Evolutionary conservation across 83 land plant species (phyloP).

Genomic region (Picea engelmannii): DNA sequence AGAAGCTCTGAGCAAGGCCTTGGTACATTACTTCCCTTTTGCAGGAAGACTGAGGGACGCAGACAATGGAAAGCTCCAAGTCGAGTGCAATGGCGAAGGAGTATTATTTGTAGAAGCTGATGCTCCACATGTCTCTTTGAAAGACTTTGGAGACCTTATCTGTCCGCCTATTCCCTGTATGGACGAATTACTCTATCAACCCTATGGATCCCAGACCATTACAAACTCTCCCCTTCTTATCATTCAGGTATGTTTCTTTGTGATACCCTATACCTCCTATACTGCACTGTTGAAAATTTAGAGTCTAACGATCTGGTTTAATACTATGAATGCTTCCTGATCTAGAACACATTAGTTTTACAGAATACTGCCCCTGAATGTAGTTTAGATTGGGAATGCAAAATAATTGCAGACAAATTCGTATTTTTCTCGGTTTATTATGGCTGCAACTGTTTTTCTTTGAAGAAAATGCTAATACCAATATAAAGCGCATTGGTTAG

Average conservation of each 20-base stretch:
- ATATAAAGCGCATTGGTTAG: no score
- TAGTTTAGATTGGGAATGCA: no score
- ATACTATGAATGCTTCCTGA: no score
- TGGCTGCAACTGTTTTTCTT: no score
- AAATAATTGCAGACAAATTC: no score
- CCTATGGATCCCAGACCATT: background rate
- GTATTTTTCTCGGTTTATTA: no score
- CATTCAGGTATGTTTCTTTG: background rate
- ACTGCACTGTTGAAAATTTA: no score
- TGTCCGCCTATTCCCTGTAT: background rate
- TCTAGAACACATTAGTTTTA: no score
- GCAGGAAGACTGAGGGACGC: slow-evolving; percentile 85
- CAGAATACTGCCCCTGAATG: no score
- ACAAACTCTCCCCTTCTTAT: background rate
- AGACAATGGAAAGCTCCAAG: slow-evolving; percentile 68
- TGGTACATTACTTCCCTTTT: slow-evolving; percentile 75
- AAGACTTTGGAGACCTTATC: slow-evolving; percentile 30
- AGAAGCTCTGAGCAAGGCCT: slow-evolving; percentile 29
- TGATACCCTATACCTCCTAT: no score
- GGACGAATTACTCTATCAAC: background rate
- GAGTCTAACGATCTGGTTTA: no score
- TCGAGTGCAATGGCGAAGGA: slow-evolving; percentile 78
- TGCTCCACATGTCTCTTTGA: slow-evolving; percentile 49
- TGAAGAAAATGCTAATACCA: no score
- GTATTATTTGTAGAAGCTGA: slow-evolving; percentile 85